A percentile compares a stretch with the other conserved stretches of the same genome.
Evolutionary conservation across 1,284 basidiomycete species (phyloP).

Genomic region (Polyporus tsugae): DNA sequence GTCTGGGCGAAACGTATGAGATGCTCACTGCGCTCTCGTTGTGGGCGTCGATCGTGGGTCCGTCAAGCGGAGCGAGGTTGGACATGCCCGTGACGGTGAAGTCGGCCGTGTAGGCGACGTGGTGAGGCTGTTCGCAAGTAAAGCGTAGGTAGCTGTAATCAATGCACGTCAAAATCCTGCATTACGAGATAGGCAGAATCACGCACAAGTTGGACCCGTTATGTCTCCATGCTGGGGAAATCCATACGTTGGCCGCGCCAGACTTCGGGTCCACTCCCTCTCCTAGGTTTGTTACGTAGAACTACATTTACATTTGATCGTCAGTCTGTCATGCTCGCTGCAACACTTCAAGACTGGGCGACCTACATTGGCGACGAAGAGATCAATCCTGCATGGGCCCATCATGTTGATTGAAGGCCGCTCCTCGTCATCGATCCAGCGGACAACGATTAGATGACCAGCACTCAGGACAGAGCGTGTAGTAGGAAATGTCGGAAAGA

Average conservation of each 20-base stretch:
- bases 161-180: neutral
- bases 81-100: conserved; percentile 50
- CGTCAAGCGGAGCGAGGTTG: conserved; percentile 43
- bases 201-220: conserved; percentile 46
- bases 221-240: conserved; percentile 40
- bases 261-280: conserved; percentile 44
- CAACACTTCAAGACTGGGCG: neutral
- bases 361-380: conserved; percentile 53
- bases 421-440: conserved; percentile 56
- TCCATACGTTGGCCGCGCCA: conserved; percentile 37
- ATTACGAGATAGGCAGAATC: neutral
- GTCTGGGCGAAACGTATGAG: conserved; percentile 32
- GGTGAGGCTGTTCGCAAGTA: conserved; percentile 36
- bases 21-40: conserved; percentile 18
- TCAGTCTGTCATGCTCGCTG: neutral
- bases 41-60: conserved; percentile 26
- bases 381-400: conserved; percentile 50
- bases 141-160: conserved; percentile 43
- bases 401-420: conserved; percentile 50
- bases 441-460: conserved; percentile 48
- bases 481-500: conserved; percentile 61
- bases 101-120: conserved; percentile 45
- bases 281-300: conserved; percentile 44
- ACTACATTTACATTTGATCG: conserved; percentile 35
- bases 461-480: conserved; percentile 51